Conservation (phyloP, 306 rosid genomes). For the Castanea sativa region DNA sequence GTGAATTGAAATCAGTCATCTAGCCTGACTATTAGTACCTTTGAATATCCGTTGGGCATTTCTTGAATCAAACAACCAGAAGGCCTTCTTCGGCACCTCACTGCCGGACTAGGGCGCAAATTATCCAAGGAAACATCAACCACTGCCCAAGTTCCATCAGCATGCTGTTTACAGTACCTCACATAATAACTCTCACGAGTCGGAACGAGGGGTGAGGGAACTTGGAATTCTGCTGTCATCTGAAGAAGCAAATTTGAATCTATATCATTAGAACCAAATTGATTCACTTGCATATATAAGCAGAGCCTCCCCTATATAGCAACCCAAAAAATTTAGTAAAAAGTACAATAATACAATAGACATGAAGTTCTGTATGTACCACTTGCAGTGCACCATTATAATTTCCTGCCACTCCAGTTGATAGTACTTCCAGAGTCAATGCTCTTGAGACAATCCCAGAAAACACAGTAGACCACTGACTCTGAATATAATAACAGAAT, state of each 20-base stretch:
- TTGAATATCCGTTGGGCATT: constrained; percentile 94
- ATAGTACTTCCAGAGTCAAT: constrained; percentile 77
- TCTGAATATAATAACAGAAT: constrained; percentile 30
- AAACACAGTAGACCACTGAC: constrained; percentile 85
- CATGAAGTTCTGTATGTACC: constrained; percentile 38
- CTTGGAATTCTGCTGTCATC: constrained; percentile 96
- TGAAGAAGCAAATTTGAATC: constrained; percentile 24
- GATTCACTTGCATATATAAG: neutral
- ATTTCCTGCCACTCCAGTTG: constrained; percentile 96
- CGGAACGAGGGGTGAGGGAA: constrained; percentile 92
- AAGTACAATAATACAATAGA: neutral
- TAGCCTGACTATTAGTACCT: constrained; percentile 36
- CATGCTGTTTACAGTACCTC: constrained; percentile 85
- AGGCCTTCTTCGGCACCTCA: constrained; percentile 78
- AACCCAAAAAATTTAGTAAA: no score
- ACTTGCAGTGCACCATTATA: constrained; percentile 99
- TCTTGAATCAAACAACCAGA: constrained; percentile 97
- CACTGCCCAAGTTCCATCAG: constrained; percentile 90
- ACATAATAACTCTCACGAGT: constrained; percentile 88
- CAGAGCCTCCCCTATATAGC: neutral
- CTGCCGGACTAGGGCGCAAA: constrained; percentile 58
- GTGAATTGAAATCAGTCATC: no score
- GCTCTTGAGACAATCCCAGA: constrained; percentile 94
- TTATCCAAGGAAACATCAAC: constrained; percentile 91
- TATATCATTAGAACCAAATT: neutral